Conservation (phyloP, 208 protist genomes). For the Zelonia costaricensis region DNA sequence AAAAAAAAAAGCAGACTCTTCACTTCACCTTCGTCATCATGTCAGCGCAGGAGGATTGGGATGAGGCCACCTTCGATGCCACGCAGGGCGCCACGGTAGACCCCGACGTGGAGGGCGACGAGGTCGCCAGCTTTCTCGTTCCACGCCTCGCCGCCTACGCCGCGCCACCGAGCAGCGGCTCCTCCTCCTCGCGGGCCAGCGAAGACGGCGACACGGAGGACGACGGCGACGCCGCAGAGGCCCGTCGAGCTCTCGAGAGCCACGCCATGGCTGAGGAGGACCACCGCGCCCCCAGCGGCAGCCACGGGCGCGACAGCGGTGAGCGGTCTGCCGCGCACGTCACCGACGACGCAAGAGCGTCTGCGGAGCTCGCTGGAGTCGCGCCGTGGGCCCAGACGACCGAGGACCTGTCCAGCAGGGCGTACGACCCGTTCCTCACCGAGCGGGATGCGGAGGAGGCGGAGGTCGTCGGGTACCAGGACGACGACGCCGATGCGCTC, state of each 20-base stretch:
- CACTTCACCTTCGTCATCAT: neutral
- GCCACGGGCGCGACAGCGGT: slow-evolving; percentile 3
- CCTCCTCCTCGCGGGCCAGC: slow-evolving; percentile 13
- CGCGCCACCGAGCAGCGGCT: neutral
- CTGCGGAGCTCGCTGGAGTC: too few relatives aligned
- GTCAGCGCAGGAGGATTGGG: neutral
- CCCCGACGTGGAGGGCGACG: slow-evolving; percentile 19
- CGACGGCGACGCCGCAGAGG: slow-evolving; percentile 2
- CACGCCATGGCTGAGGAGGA: slow-evolving; percentile 9
- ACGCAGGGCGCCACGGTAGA: slow-evolving; percentile 26
- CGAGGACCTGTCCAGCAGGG: too few relatives aligned
- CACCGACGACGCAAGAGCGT: neutral
- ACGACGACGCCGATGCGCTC: slow-evolving; percentile 1
- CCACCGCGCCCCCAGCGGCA: neutral
- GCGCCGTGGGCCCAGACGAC: too few relatives aligned
- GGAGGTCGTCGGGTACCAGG: neutral
- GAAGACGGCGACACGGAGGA: slow-evolving; percentile 5
- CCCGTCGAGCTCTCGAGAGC: neutral
- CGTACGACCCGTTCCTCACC: slow-evolving; percentile 1
- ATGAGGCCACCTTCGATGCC: neutral
- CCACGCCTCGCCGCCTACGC: slow-evolving; percentile 50
- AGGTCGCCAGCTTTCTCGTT: slow-evolving; percentile 41
- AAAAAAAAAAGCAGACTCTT: too few relatives aligned
- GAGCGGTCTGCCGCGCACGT: slow-evolving; percentile 14
- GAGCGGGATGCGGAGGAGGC: slow-evolving; percentile 3